These are phyloP conservation scores for Nepenthes alata DNA, from an alignment of 179 eudicot species.

Conservation along the genomic window DNA sequence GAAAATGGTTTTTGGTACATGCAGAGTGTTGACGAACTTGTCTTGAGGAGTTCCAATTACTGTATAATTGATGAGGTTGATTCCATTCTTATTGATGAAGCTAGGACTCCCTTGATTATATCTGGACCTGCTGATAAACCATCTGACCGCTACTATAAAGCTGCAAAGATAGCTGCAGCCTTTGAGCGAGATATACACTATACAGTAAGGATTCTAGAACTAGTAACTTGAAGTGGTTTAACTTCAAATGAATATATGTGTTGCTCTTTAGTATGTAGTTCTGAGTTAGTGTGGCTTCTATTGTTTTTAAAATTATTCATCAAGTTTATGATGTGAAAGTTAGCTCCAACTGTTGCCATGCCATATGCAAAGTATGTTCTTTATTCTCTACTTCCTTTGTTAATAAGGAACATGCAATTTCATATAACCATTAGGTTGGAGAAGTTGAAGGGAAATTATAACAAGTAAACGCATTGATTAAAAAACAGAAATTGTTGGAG, in stretches of 20 bases:
- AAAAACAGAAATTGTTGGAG: too few relatives aligned
- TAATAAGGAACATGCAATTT: too few relatives aligned
- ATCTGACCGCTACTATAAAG: constrained; percentile 95
- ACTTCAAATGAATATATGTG: neutral
- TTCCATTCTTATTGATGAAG: constrained; percentile 96
- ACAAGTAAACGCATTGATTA: too few relatives aligned
- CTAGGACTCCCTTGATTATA: constrained; percentile 96
- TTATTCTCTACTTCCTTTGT: too few relatives aligned
- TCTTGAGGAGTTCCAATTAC: constrained; percentile 74
- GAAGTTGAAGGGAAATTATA: too few relatives aligned
- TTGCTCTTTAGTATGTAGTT: neutral
- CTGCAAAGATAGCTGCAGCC: constrained; percentile 93
- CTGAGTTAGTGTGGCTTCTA: neutral
- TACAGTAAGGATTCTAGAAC: constrained; percentile 42
- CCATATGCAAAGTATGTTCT: too few relatives aligned
- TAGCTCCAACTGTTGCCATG: too few relatives aligned
- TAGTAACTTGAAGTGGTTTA: neutral
- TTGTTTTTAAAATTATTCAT: too few relatives aligned
- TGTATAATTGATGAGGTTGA: constrained; percentile 98
- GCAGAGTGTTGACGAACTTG: constrained; percentile 95
- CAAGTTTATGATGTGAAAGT: too few relatives aligned
- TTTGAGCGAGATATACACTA: constrained; percentile 93
- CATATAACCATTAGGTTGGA: too few relatives aligned
- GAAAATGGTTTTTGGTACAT: constrained; percentile 20
- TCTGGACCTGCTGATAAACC: constrained; percentile 99